Conservation (phyloP, 2,329 filamentous ascomycete genomes). For the Aspergillus amoenus region DNA sequence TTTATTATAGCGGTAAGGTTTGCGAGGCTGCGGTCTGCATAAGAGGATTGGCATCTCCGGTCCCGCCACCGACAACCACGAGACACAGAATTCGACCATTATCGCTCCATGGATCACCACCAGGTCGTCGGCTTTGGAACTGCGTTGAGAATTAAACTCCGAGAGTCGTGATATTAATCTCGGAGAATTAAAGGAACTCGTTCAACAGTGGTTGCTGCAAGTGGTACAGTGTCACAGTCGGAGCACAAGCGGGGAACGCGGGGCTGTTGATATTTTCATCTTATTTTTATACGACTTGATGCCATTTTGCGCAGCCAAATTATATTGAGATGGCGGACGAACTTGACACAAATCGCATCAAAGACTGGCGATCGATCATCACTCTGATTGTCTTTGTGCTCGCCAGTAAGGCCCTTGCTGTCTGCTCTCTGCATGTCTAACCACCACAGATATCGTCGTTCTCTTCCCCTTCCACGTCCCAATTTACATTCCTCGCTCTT, state of each 20-base stretch:
- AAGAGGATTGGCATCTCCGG: no score
- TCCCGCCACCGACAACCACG: not conserved
- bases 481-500: slow-evolving; percentile 55
- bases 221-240: not conserved
- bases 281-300: no score
- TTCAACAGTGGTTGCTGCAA: no score
- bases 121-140: no score
- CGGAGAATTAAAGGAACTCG: not conserved
- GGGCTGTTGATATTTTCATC: not conserved
- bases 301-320: no score
- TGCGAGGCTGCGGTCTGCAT: no score
- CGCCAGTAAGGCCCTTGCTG: slow-evolving; percentile 58
- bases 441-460: slow-evolving; percentile 61
- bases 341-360: slow-evolving; percentile 58
- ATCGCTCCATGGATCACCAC: not conserved
- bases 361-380: slow-evolving; percentile 67
- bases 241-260: not conserved
- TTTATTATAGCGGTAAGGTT: no score
- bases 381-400: slow-evolving; percentile 68
- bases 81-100: not conserved
- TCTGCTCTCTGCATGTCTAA: not conserved
- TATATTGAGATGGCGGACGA: slow-evolving; percentile 28
- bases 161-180: not conserved
- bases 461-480: slow-evolving; percentile 69
- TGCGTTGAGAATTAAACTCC: not conserved